phyloP scores from a whole-genome alignment of 148 eudicot species.

The Persicaria tinctoria region DNA sequence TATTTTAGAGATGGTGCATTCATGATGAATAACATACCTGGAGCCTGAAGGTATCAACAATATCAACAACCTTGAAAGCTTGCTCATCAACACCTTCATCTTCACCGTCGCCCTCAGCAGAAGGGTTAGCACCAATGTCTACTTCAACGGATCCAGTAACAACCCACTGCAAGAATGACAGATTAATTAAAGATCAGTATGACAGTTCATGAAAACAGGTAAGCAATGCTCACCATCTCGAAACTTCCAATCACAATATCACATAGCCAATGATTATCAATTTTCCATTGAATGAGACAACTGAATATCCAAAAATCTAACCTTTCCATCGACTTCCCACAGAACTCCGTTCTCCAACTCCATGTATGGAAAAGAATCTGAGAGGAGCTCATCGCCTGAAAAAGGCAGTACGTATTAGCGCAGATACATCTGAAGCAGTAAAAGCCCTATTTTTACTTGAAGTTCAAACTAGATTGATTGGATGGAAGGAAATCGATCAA shows the following conservation, averaged over 20 bases:
- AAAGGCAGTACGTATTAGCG: background rate
- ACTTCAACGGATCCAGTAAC: constrained; percentile 63
- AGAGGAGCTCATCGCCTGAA: constrained; percentile 78
- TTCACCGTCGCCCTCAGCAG: constrained; percentile 77
- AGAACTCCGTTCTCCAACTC: constrained; percentile 55
- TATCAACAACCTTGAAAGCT: constrained; percentile 51
- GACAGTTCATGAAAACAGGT: background rate
- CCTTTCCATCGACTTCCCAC: constrained; percentile 96
- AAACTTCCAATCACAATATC: background rate
- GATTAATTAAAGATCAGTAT: background rate
- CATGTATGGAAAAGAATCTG: constrained; percentile 73
- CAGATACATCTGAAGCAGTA: too few species aligned
- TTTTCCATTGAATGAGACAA: too few species aligned
- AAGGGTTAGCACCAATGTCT: constrained; percentile 89
- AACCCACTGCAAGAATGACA: constrained; percentile 29
- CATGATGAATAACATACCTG: constrained; percentile 28
- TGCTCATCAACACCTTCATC: constrained; percentile 65
- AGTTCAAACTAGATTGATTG: too few species aligned
- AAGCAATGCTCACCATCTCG: background rate
- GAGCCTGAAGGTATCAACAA: constrained; percentile 67
- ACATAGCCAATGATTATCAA: background rate
- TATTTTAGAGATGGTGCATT: background rate
- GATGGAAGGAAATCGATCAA: too few species aligned
- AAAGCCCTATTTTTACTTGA: too few species aligned
- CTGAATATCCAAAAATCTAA: background rate